phyloP scores from a whole-genome alignment of 495 filamentous ascomycete species.

The Xylaria nigripes region DNA sequence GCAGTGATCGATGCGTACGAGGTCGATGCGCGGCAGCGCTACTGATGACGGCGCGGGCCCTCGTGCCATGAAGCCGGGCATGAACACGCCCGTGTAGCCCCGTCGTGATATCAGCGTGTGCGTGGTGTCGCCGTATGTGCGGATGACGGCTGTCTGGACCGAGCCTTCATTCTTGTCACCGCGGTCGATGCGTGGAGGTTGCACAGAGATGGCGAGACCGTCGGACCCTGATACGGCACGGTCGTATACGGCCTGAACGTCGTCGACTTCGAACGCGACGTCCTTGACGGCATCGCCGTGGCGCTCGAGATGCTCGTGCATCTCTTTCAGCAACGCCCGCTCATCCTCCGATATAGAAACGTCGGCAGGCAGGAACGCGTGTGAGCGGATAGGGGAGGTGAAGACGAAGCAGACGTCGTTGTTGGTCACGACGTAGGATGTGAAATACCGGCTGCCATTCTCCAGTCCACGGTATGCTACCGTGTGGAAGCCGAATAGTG shows the following conservation, averaged over 20 bases:
- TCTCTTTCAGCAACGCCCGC: slow-evolving; percentile 51
- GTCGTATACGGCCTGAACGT: slow-evolving; percentile 63
- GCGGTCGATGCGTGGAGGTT: slow-evolving; percentile 39
- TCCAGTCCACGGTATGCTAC: slow-evolving; percentile 82
- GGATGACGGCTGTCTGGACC: slow-evolving; percentile 64
- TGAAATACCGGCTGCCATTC: slow-evolving; percentile 66
- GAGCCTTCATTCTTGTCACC: slow-evolving; percentile 44
- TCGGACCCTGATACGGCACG: slow-evolving; percentile 50
- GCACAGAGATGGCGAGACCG: slow-evolving; percentile 55
- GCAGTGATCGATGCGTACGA: slow-evolving; percentile 80
- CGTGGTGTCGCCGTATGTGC: slow-evolving; percentile 86
- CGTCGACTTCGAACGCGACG: slow-evolving; percentile 85
- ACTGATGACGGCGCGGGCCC: slow-evolving; percentile 18
- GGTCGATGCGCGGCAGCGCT: slow-evolving; percentile 49
- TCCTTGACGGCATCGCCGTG: slow-evolving; percentile 91
- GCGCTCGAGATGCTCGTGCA: slow-evolving; percentile 65
- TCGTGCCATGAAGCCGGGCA: slow-evolving; percentile 66
- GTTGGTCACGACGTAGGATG: slow-evolving; percentile 76
- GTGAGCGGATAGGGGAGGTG: slow-evolving; percentile 66
- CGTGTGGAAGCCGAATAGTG: slow-evolving; percentile 70
- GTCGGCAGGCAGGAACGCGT: slow-evolving; percentile 40
- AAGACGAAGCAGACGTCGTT: slow-evolving; percentile 73
- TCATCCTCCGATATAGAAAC: slow-evolving; percentile 48
- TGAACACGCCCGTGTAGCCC: slow-evolving; percentile 61
- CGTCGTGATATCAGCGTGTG: slow-evolving; percentile 72